Evolutionary conservation across 805 yeast genomes (phyloP), one percentile per base, ranked within the genome.

Genomic region (Schwanniomyces polymorphus): DNA sequence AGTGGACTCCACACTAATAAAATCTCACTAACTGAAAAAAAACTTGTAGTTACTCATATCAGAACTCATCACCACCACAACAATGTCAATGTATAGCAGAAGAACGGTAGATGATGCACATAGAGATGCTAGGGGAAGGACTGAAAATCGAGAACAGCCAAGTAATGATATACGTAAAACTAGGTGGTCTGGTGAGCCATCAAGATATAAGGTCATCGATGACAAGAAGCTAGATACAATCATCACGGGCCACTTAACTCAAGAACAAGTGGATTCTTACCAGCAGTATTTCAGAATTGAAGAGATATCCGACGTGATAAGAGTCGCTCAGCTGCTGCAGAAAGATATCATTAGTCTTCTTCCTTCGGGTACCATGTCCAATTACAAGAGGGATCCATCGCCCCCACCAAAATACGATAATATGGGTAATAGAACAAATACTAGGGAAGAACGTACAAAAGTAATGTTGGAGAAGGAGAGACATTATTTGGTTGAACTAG

Each of bases 351-450:
- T 79, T 44, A 78, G 76, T 31, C 67, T 79, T 12, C 70, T 79
- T 9, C 85, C 85, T 0, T 70, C 76, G 8, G 63, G 64, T 6
- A 51, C 59, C 14, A 46, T 47, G 18, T 76, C 80, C 0, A 70
- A 68, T 44, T 74, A 68, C 53, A 55, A 61, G 43, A 55, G 81
- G 50, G 88, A 95, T 1, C 90, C 91, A 0, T 88, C 97, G 1
- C 98, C 98, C 0, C 91, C 97, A 1, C 99, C 99, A 0, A 81
- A 80, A 47, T 94, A 94, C 65, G 98, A 94, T 67, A 65, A 75
- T 27, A 67, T 72, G 18, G 99, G 99, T 39, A 85, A 82, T 61
- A 83, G 98, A 59, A 82, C 81, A 8, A 94, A 94, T 62, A 91
- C 98, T 0, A 71, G 95, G 46, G 96, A 88, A 43, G 78, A 70